These are phyloP conservation scores for Wickerhamomyces sp. DNA, from an alignment of 1,139 yeast species.

Conservation along the genomic window DNA sequence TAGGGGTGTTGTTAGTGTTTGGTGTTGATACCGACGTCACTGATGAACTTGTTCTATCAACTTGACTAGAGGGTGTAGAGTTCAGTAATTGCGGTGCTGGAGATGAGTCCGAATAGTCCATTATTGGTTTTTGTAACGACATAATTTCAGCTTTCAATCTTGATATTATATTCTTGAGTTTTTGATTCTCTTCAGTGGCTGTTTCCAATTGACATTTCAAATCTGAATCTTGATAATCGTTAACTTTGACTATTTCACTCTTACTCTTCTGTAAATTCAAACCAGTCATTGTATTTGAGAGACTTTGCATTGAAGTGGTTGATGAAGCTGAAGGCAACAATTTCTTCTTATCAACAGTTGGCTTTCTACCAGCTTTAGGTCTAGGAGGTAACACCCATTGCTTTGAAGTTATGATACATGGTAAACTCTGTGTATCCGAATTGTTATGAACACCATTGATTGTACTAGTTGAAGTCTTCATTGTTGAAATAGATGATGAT, in stretches of 20 bases:
- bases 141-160: slow-evolving; percentile 34
- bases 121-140: slow-evolving; percentile 10
- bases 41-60: not conserved
- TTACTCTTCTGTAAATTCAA: slow-evolving; percentile 12
- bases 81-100: not conserved
- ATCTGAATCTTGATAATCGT: not conserved
- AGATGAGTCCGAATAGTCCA: not conserved
- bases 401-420: slow-evolving; percentile 43
- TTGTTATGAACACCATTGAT: not conserved
- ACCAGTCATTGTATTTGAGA: slow-evolving; percentile 12
- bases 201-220: slow-evolving; percentile 30
- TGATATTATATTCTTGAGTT: slow-evolving; percentile 32
- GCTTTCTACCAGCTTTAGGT: slow-evolving; percentile 58
- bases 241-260: slow-evolving; percentile 6
- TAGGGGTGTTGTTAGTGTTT: slow-evolving; percentile 2
- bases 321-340: slow-evolving; percentile 2
- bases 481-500: slow-evolving; percentile 1
- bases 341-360: slow-evolving; percentile 24
- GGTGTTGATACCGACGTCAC: slow-evolving; percentile 1
- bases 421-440: slow-evolving; percentile 5
- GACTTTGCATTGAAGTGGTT: slow-evolving; percentile 10
- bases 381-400: slow-evolving; percentile 65
- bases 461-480: slow-evolving; percentile 1
- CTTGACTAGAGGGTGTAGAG: not conserved
- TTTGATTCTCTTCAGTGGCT: slow-evolving; percentile 35